A percentile compares a stretch with the other conserved stretches of the same genome.
phyloP scores from a whole-genome alignment of 169 alveolate species.

The Babesia caballi region DNA sequence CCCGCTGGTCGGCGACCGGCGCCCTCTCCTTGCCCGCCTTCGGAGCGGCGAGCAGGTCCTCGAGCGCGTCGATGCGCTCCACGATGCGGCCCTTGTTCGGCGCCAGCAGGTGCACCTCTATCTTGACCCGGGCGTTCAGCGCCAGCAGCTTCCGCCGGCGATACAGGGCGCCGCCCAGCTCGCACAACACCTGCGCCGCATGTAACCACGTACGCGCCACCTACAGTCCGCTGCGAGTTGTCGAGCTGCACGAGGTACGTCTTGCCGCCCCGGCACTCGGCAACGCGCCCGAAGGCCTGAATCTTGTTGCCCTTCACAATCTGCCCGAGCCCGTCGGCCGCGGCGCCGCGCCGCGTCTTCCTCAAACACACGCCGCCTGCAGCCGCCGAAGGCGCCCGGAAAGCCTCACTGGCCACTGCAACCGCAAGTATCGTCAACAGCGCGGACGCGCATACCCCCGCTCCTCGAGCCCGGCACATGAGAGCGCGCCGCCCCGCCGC shows the following conservation, averaged over 20 bases:
- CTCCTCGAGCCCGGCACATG: neutral
- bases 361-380: neutral
- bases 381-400: neutral
- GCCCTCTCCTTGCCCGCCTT: no score
- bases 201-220: neutral
- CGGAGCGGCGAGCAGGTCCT: neutral
- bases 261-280: slow-evolving; percentile 47
- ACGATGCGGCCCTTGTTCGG: slow-evolving; percentile 59
- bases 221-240: slow-evolving; percentile 24
- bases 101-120: slow-evolving; percentile 36
- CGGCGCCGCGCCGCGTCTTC: neutral
- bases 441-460: neutral
- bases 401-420: neutral
- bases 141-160: slow-evolving; percentile 15
- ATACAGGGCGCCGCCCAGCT: slow-evolving; percentile 35
- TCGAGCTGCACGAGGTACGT: slow-evolving; percentile 43
- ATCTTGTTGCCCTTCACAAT: slow-evolving; percentile 38
- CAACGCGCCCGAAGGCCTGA: slow-evolving; percentile 37
- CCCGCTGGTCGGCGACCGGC: no score
- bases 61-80: slow-evolving; percentile 13
- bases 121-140: slow-evolving; percentile 37
- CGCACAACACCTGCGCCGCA: slow-evolving; percentile 36
- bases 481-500: neutral
- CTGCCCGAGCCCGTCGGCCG: neutral
- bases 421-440: neutral